These are phyloP conservation scores for Gyrodon lividus DNA, from an alignment of 768 basidiomycete genomes.

Conservation along the genomic window DNA sequence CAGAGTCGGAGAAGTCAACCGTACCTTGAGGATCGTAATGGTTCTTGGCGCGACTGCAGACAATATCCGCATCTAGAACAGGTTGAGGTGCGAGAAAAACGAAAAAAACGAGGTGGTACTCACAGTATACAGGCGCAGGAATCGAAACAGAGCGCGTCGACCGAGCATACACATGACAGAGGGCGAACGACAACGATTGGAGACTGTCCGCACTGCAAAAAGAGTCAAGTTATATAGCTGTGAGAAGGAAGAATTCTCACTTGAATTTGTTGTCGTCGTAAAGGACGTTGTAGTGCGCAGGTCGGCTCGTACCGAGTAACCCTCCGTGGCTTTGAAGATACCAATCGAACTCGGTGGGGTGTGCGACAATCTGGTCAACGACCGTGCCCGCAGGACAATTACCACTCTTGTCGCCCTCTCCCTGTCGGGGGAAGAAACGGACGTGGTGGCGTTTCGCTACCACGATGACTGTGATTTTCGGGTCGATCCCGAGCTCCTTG, in stretches of 20 bases:
- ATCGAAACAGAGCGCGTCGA: constrained; percentile 81
- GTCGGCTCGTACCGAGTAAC: constrained; percentile 71
- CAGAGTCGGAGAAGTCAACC: constrained; percentile 59
- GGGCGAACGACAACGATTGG: constrained; percentile 68
- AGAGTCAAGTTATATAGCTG: constrained; percentile 6
- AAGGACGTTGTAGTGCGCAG: constrained; percentile 51
- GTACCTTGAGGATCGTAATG: constrained; percentile 68
- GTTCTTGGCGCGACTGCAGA: constrained; percentile 76
- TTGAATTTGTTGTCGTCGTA: constrained; percentile 59
- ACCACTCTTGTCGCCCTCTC: constrained; percentile 61
- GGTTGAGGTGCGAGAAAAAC: background rate
- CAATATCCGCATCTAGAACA: constrained; percentile 66
- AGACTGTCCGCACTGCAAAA: constrained; percentile 57
- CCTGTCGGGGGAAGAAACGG: constrained; percentile 50
- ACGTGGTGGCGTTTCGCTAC: constrained; percentile 63
- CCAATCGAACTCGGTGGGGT: constrained; percentile 75
- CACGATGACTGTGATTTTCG: constrained; percentile 72
- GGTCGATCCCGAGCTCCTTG: constrained; percentile 50
- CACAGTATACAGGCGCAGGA: constrained; percentile 81
- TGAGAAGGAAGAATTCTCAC: constrained; percentile 29
- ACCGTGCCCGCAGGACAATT: constrained; percentile 81
- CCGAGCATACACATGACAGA: constrained; percentile 80
- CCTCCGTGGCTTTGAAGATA: constrained; percentile 79
- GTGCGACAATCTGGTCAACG: constrained; percentile 65
- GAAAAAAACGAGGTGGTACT: constrained; percentile 19